Evolutionary conservation across 148 eudicot genomes (phyloP), one percentile per base, ranked within the genome.

Genomic region (Camellia granthamiana): DNA sequence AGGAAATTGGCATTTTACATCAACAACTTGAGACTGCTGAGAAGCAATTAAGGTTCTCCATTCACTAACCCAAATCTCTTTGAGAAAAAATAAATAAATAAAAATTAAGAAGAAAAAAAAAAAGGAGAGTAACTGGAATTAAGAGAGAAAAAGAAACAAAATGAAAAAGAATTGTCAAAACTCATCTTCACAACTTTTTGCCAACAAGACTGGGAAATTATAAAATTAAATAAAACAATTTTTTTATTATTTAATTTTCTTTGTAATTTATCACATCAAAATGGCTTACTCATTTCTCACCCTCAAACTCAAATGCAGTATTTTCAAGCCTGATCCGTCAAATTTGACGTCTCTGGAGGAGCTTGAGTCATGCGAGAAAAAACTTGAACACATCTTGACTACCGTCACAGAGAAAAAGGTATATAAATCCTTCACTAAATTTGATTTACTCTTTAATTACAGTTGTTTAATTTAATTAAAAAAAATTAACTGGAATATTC

Each of bases 361-460:
- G 67, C 79, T 92, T 30, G 87, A 91, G 74, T 77, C 91, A 3
- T 85, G 83, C 49, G 94, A 89, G 82, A 86, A 87, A 85, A 19
- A 86, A 91, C 41, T 79, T 77, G 76, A 88, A 88, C n/a, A 79
- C 87, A 81, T 47, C 46, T 79, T 91, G 75, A 75, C 86, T 6
- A 90, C 86, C 10, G 85, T 90, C 78, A 68, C 83, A 10, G 88
- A 91, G 74, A 81, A 91, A 80, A 91, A 91, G 97, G 97, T 91
- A 86, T 23, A 62, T 23, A 19, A 47, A 70, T 5, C n/a, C 41
- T 62, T 30, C 38, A 30, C 38, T 30, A 1, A 30, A 30, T 30
- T 30, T 30, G 38, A 30, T 30, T 30, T 1, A 30, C 38, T 30
- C 1, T 30, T 1, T 30, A 30, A 30, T 30, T 30, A 30, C 38